Evolutionary conservation across 192 early-diverging fungal species (phyloP).

Genomic region (Thoreauomyces humboldtii): DNA sequence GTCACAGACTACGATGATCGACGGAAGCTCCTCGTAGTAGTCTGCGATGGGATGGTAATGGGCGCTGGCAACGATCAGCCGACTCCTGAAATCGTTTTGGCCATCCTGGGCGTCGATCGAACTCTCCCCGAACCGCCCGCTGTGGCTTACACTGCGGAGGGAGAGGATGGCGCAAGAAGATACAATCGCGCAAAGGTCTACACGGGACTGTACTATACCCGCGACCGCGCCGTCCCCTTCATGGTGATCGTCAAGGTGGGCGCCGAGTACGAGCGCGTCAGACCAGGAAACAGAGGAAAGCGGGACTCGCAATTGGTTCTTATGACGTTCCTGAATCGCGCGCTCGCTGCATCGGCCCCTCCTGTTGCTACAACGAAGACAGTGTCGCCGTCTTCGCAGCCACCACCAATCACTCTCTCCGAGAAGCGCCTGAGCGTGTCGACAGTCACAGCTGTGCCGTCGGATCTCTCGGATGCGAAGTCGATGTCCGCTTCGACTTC

Average conservation of each 20-base stretch:
- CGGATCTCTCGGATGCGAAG: neutral
- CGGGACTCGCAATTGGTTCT: conserved; percentile 93
- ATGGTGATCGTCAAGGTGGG: conserved; percentile 89
- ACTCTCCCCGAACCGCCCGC: conserved; percentile 68
- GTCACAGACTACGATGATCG: conserved; percentile 85
- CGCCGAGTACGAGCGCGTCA: conserved; percentile 66
- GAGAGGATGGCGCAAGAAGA: conserved; percentile 64
- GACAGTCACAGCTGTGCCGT: neutral
- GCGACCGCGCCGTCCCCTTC: conserved; percentile 84
- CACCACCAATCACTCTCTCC: too few species aligned
- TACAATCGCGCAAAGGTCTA: conserved; percentile 93
- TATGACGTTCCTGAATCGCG: conserved; percentile 92
- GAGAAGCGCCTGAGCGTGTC: neutral
- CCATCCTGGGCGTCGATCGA: conserved; percentile 87
- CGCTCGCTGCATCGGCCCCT: conserved; percentile 74
- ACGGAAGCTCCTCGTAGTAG: conserved; percentile 85
- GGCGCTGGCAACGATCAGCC: conserved; percentile 89
- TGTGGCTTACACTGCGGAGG: conserved; percentile 70
- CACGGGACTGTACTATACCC: conserved; percentile 83
- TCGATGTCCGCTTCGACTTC: neutral
- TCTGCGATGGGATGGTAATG: conserved; percentile 93
- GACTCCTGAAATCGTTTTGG: conserved; percentile 87
- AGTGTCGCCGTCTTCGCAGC: too few species aligned
- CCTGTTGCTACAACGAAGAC: too few species aligned
- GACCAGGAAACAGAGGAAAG: conserved; percentile 93